Evolutionary conservation across 2,329 filamentous ascomycete species (phyloP), one percentile per base, ranked within the genome.

Genomic region (Curvularia hawaiiensis): DNA sequence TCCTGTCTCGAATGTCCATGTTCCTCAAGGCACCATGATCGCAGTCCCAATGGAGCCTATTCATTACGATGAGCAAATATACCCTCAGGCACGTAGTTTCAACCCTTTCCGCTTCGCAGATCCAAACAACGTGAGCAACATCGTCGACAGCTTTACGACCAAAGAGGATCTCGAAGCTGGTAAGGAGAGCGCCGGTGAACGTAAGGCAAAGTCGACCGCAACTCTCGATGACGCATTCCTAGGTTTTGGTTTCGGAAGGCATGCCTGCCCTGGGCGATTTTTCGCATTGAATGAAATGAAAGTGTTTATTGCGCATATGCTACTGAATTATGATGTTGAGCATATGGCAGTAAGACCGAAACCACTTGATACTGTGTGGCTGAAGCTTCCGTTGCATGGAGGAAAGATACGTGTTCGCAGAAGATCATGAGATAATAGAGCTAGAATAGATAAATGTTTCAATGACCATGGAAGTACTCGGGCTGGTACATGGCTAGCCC

Each of bases 231-330:
- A 64, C 12, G 52, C 56, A 14, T 64, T 64, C 50, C 47, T 64
- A n/a, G 60, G 53, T 1, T 65, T 65, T 40, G 62, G 62, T 1
- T 63, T 65, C 43, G 62, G 62, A 28, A 41, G 58, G 7, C 51
- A 60, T 35, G 60, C 60, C 0, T 65, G 62, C 18, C 62, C 62
- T 1, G 62, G 62, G 4, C 53, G 60, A 4, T 63, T 65, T 16
- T 62, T 65, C 24, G 62, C 60, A 9, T 45, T 63, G 28, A 61
- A 63, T n/a, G 61, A 64, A 54, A 60, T 62, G 60, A 64, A 64
- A 24, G 49, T 64, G 4, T 62, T 64, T 30, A 58, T 64, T 11
- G 61, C 61, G n/a, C 56, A 64, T 35, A 58, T 64, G 60, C 31
- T 64, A 30, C 47, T 60, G 5, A 62, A 64, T 28, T 64, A 64